Percentiles rank a stretch among this genome's conserved stretches.
Evolutionary conservation across 176 grass and related monocot species (phyloP).

Genomic region (Carex myosuroides): DNA sequence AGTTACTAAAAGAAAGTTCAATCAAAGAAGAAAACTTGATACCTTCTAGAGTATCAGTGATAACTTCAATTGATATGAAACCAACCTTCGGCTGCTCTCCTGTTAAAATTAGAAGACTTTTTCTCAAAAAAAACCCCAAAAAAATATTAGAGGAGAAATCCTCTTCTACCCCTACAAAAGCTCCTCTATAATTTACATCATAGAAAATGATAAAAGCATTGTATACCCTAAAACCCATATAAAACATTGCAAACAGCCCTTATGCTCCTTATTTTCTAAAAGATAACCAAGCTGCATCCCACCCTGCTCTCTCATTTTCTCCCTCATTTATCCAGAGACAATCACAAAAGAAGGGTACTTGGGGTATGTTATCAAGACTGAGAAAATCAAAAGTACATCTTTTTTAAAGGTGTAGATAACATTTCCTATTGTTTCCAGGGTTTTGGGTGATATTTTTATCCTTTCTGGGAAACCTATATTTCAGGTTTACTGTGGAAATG

Average conservation of each 20-base stretch:
- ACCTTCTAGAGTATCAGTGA: slow-evolving; percentile 88
- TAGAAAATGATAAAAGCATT: neutral
- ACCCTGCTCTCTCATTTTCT: neutral
- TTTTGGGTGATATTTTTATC: neutral
- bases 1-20: neutral
- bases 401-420: neutral
- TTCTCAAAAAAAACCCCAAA: slow-evolving; percentile 13
- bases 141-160: neutral
- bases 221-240: neutral
- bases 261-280: neutral
- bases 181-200: neutral
- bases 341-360: neutral
- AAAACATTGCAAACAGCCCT: neutral
- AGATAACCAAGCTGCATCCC: neutral
- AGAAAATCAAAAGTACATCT: neutral
- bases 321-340: neutral
- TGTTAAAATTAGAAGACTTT: slow-evolving; percentile 22
- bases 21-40: slow-evolving; percentile 13
- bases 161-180: neutral
- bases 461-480: neutral
- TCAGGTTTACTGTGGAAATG: neutral
- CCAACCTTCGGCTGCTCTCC: slow-evolving; percentile 63
- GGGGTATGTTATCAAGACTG: neutral
- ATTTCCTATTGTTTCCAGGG: neutral
- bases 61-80: slow-evolving; percentile 73